Evolutionary conservation across 257 asterid genomes (phyloP), one percentile per base, ranked within the genome.

Genomic region (Ilex aquifolium): DNA sequence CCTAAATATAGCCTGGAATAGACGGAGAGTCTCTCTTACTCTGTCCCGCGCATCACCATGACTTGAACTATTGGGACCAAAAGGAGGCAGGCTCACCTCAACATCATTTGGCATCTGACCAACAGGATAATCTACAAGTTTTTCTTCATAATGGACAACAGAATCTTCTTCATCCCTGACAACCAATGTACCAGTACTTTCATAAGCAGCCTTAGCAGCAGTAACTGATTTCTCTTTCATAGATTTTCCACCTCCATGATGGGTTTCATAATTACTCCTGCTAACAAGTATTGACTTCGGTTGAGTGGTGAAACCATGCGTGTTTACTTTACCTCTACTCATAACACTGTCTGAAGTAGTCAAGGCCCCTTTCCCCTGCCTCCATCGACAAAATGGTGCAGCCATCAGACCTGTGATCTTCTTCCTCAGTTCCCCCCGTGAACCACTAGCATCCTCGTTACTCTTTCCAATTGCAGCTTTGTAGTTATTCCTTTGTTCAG

Each of bases 21-120:
- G 17, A 32, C 93, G 85, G 10, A 90, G 91, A 21, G 84, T 78
- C 53, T 87, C 88, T 73, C 88, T 82, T 57, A 87, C 99, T 77
- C 51, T 82, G 67, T 72, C 69, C 12, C 97, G 97, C 59, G 81
- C 82, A 79, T 90, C 96, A 57, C 83, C 85, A 32, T 59, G 74
- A 46, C 77, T 71, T n/a, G 86, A 82, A 74, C 74, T 69, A 31
- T 66, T 81, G 21, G 88, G 83, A 65, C 88, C 88, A 72, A 79
- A 75, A n/a, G 87, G 96, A 76, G 94, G 95, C 56, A 81, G 67
- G 66, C 32, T 75, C 44, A 83, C 76, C n/a, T 81, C 80, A 61
- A 69, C 21, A 27, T 69, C 68, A 57, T 52, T 63, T 31, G 12
- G 67, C 39, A 60, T 68, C 56, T 7, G 63, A 42, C 65, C 62